Evolutionary conservation across 331 rosid genomes (phyloP).

Genomic region (Cydonia oblonga): DNA sequence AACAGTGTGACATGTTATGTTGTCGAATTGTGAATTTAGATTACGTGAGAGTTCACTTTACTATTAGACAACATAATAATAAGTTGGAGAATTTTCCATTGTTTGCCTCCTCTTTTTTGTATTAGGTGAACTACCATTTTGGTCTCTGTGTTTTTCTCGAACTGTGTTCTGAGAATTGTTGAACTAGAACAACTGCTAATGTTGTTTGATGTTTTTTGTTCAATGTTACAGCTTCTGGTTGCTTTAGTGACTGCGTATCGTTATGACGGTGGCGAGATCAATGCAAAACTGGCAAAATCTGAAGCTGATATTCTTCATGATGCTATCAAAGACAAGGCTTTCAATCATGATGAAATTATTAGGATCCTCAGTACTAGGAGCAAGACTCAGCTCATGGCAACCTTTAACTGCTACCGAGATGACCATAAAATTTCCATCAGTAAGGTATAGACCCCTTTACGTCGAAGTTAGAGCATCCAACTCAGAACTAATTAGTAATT

Average conservation of each 20-base stretch:
- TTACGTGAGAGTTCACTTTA: neutral
- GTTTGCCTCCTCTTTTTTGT: neutral
- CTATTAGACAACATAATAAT: neutral
- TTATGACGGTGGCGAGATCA: conserved; percentile 51
- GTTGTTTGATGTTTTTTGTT: neutral
- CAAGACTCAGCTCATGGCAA: conserved; percentile 57
- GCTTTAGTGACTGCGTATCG: conserved; percentile 65
- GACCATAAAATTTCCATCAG: conserved; percentile 52
- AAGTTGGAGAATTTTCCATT: neutral
- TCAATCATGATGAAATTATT: conserved; percentile 40
- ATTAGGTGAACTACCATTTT: neutral
- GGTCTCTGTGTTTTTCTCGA: neutral
- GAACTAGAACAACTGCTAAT: neutral
- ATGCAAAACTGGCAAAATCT: conserved; percentile 37
- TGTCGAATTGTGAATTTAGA: no score
- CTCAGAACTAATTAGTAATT: neutral
- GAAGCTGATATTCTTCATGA: conserved; percentile 61
- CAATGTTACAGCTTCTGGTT: conserved; percentile 50
- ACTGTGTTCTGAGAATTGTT: neutral
- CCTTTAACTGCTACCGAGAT: conserved; percentile 66
- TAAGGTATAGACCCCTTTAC: conserved; percentile 29
- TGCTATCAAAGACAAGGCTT: conserved; percentile 43
- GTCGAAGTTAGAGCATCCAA: neutral
- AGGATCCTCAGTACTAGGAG: conserved; percentile 72
- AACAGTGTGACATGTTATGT: neutral